phyloP scores from a whole-genome alignment of 73 alveolate genomes.

The Stentor roeselii region DNA sequence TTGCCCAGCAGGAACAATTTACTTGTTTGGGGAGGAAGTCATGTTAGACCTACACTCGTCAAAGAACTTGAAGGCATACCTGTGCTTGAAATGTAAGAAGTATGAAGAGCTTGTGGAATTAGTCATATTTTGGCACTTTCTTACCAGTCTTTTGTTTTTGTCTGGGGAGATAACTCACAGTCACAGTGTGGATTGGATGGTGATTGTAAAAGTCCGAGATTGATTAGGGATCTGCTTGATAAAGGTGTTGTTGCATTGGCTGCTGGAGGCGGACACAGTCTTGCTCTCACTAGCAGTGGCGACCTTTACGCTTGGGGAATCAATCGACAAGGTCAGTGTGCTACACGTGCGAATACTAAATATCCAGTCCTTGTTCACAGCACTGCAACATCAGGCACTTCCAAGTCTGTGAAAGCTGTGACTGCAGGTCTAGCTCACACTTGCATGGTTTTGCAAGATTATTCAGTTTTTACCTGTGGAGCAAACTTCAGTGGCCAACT shows the following conservation, averaged over 20 bases:
- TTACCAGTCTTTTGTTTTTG: not conserved
- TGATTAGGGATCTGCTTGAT: not conserved
- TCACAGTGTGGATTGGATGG: conserved; percentile 3
- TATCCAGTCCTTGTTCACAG: too few species aligned
- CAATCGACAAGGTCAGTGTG: conserved; percentile 11
- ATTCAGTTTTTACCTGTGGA: not conserved
- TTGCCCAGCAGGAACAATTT: not conserved
- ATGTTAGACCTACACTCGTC: not conserved
- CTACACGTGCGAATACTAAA: not conserved
- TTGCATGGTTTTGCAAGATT: not conserved
- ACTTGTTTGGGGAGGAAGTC: not conserved
- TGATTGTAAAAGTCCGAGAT: not conserved
- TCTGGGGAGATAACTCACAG: conserved; percentile 3
- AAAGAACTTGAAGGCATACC: not conserved
- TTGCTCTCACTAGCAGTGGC: not conserved
- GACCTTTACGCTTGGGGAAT: conserved; percentile 24
- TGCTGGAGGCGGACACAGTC: conserved; percentile 23
- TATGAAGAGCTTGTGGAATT: conserved; percentile 12
- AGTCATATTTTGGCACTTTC: not conserved
- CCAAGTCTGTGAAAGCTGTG: not conserved
- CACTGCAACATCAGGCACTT: not conserved
- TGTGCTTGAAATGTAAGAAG: not conserved
- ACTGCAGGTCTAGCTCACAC: conserved; percentile 22
- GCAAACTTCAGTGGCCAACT: not conserved
- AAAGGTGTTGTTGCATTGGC: not conserved